Evolutionary conservation across 2,329 filamentous ascomycete genomes (phyloP), one percentile per base, ranked within the genome.

Genomic region (Blastomyces parvus): DNA sequence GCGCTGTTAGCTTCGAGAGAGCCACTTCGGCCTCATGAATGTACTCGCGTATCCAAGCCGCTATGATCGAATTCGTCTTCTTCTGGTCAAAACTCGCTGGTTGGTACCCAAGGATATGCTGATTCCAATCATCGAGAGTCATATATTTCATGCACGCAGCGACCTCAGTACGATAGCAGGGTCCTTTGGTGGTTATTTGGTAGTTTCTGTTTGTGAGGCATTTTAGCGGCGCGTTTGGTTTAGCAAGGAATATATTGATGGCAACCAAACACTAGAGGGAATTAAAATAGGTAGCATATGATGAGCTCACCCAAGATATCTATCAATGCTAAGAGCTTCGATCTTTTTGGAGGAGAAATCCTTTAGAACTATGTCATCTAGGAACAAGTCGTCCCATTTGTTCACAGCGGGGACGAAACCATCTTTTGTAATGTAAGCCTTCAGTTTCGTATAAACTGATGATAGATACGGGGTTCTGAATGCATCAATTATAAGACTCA

Each of bases 161-260:
- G 40, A 79, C 72, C 62, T 79, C 75, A 9, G 77, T 79, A 27
- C 77, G 73, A 66, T 74, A 78, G 65, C 77, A 79, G 22, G 73
- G 72, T 9, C 76, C 77, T 9, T 72, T 67, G 55, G 66, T 63
- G 52, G 72, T 76, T 59, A 77, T 62, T 69, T 73, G 73, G 62
- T 79, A 79, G 65, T 78, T 76, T n/a, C 65, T 66, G 46, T 38
- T n/a, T 40, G 17, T 36, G 48, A 22, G 63, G 62, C 53, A 55
- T 44, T 59, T 63, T 48, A 65, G 36, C 27, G 30, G 27, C 13
- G 44, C 50, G 11, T 25, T 27, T 36, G 22, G 52, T 44, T 44
- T 44, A 19, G 40, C 40, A 44, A 44, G 7, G 17, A 27, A 19
- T 44, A 5, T 33, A 64, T 11, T 3, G 9, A 56, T 8, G 30